These are phyloP conservation scores for Peronospora destructor DNA, from an alignment of 352 stramenopile species.

Conservation along the genomic window DNA sequence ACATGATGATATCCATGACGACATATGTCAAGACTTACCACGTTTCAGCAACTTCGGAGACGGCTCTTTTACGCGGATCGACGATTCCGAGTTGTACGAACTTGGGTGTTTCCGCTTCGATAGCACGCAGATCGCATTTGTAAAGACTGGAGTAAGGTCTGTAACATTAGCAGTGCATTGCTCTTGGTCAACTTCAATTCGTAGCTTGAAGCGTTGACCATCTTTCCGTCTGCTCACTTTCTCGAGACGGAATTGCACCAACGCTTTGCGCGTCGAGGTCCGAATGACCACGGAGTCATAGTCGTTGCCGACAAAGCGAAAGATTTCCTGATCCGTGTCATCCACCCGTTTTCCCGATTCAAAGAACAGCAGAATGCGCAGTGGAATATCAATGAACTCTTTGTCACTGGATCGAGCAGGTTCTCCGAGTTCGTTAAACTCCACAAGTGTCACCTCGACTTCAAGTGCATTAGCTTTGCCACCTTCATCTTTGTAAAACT, in stretches of 20 bases:
- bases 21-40: slow-evolving; percentile 26
- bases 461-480: slow-evolving; percentile 77
- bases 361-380: slow-evolving; percentile 76
- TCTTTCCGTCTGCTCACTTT: slow-evolving; percentile 84
- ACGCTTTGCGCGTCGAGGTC: slow-evolving; percentile 44
- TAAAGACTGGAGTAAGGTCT: slow-evolving; percentile 75
- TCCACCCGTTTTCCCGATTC: slow-evolving; percentile 83
- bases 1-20: neutral
- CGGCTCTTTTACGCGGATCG: slow-evolving; percentile 40
- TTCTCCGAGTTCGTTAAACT: slow-evolving; percentile 71
- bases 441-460: slow-evolving; percentile 72
- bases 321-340: slow-evolving; percentile 80
- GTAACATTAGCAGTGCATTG: slow-evolving; percentile 75
- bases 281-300: slow-evolving; percentile 82
- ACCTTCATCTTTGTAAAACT: slow-evolving; percentile 88
- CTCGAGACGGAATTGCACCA: slow-evolving; percentile 76
- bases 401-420: slow-evolving; percentile 53
- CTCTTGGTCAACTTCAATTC: slow-evolving; percentile 79
- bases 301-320: slow-evolving; percentile 80
- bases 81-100: slow-evolving; percentile 36
- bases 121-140: slow-evolving; percentile 80
- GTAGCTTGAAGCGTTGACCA: slow-evolving; percentile 78
- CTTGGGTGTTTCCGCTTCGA: slow-evolving; percentile 79
- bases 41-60: slow-evolving; percentile 54
- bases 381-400: slow-evolving; percentile 74